Percentiles rank a stretch among this genome's conserved stretches.
Evolutionary conservation across 352 stramenopile species (phyloP).

Genomic region (Phytopythium ostracodes): DNA sequence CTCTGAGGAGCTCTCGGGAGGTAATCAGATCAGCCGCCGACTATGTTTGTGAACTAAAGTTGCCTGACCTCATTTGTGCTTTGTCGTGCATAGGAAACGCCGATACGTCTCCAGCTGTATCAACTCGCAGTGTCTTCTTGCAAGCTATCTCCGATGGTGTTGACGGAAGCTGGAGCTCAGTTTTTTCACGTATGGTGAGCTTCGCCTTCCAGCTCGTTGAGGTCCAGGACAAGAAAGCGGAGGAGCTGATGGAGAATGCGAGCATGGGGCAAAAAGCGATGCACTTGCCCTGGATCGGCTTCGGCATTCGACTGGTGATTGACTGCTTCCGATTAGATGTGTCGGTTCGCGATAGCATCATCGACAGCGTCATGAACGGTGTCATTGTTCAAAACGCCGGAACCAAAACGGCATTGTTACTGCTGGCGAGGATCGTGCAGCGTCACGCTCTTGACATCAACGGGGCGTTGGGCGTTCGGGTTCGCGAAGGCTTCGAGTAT

Average conservation of each 20-base stretch:
- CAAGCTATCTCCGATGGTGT: slow-evolving; percentile 20
- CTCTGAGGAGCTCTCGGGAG: slow-evolving; percentile 23
- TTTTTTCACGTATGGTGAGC: slow-evolving; percentile 29
- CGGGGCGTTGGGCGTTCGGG: slow-evolving; percentile 18
- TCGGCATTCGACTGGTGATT: slow-evolving; percentile 41
- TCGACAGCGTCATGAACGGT: slow-evolving; percentile 42
- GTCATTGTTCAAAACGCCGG: slow-evolving; percentile 32
- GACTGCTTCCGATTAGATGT: slow-evolving; percentile 41
- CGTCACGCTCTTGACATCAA: slow-evolving; percentile 37
- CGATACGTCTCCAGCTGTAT: not conserved
- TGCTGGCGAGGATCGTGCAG: slow-evolving; percentile 35
- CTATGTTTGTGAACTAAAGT: not conserved
- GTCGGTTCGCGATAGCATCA: slow-evolving; percentile 22
- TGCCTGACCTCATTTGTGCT: not conserved
- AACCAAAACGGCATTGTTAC: slow-evolving; percentile 22
- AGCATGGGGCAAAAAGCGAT: not conserved
- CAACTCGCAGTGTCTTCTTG: slow-evolving; percentile 18
- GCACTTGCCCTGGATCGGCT: slow-evolving; percentile 23
- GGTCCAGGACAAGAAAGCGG: slow-evolving; percentile 16
- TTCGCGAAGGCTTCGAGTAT: slow-evolving; percentile 57
- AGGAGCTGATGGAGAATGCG: slow-evolving; percentile 6
- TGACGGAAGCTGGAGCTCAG: slow-evolving; percentile 30
- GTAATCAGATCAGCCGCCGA: not conserved
- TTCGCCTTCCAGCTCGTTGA: slow-evolving; percentile 31
- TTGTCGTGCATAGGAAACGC: not conserved